Base-by-base conservation (phyloP, 306 rosid species). In the Luffa aegyptiaca region DNA sequence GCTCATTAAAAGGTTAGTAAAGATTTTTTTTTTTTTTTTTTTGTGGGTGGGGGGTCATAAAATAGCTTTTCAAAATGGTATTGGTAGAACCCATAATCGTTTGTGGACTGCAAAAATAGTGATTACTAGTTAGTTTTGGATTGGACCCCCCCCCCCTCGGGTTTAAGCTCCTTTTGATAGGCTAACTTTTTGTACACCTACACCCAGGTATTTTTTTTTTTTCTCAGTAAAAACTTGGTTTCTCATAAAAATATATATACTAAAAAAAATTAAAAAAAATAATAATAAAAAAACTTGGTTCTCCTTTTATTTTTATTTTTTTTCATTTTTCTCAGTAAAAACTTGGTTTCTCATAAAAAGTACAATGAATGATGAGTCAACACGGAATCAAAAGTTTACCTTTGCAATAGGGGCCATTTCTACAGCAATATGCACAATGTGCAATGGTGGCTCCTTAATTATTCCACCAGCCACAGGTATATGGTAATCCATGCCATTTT, bases 391-490 rank as follows among this genome's bases (percentile, higher is more conserved):
- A 76, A 68, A 80, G 56, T 83, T 82, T 81, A 86, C 99, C 92
- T 96, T 96, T 59, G 99, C 99, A 85, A 96, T 86, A 44, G 99
- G 99, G 63, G 99, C 99, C 98, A 96, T 91, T 87, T 96, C 99
- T 75, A 93, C 92, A 44, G 98, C 86, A 87, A 96, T 88, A 87
- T 96, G 99, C 75, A 96, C 86, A 73, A 96, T 91, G 85, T 93
- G 91, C 97, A 96, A 87, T 31, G 97, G 98, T 49, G 99, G 87
- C 85, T 96, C 99, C 90, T 93, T 93, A 33, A n/a, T 71, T 80
- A 91, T 83, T 70, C 94, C 92, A 72, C 96, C 93, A 86, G 75
- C 86, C 76, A 93, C 90, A 46, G 98, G 99, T 83, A 93, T 85
- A 81, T 96, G 98, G 84, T 96, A 96, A 86, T 96, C 98, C 96